phyloP scores from a whole-genome alignment of 2,329 filamentous ascomycete species.

The Stagonosporopsis tanaceti region DNA sequence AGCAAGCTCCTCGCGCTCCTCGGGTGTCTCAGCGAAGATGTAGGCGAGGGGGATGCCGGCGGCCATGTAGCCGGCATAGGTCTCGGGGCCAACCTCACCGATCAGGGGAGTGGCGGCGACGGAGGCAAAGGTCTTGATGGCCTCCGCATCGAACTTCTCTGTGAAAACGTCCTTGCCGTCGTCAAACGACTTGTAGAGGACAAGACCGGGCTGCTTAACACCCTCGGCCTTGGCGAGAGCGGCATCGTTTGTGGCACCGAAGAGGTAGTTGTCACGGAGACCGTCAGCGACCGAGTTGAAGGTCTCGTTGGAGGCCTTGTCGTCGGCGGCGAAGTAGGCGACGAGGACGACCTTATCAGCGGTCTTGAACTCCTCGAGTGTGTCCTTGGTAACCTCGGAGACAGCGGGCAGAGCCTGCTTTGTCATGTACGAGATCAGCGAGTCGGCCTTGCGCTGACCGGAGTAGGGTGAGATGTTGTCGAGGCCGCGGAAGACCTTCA shows the following conservation, averaged over 20 bases:
- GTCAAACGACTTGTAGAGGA: constrained; percentile 97
- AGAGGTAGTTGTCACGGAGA: constrained; percentile 91
- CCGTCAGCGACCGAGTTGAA: constrained; percentile 76
- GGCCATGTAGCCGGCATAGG: constrained; percentile 93
- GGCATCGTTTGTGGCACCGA: constrained; percentile 85
- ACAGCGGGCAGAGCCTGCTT: constrained; percentile 97
- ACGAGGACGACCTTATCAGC: constrained; percentile 96
- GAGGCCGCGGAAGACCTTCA: constrained; percentile 96
- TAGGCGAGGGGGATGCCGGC: constrained; percentile 92
- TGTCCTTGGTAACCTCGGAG: constrained; percentile 80
- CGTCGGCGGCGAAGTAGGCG: constrained; percentile 80
- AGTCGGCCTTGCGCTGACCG: constrained; percentile 86
- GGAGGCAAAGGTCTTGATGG: constrained; percentile 84
- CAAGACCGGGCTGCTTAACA: constrained; percentile 83
- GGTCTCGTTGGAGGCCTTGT: constrained; percentile 86
- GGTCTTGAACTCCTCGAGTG: constrained; percentile 94
- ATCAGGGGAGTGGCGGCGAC: constrained; percentile 86
- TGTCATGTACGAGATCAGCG: constrained; percentile 87
- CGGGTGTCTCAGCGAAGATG: constrained; percentile 91
- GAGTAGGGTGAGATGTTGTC: constrained; percentile 84
- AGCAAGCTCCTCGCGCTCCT: constrained; percentile 84
- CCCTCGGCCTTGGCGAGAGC: constrained; percentile 88
- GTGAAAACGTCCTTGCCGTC: constrained; percentile 89
- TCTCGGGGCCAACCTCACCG: constrained; percentile 96
- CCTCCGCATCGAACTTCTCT: constrained; percentile 81